A percentile compares a stretch with the other conserved stretches of the same genome.
Conservation (phyloP, 306 rosid species). For the Vicia sativa region DNA sequence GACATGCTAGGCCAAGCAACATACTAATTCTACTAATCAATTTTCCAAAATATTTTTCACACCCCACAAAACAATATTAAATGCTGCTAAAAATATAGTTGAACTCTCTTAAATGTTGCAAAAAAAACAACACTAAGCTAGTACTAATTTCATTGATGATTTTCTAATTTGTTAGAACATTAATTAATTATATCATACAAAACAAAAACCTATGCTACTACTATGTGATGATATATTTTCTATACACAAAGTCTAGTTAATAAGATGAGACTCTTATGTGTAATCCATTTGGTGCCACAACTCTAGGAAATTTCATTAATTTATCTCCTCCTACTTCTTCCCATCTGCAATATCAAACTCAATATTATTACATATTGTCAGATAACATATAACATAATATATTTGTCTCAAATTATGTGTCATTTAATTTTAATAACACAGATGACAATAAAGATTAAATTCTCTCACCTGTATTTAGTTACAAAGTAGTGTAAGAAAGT, state of each 20-base stretch:
- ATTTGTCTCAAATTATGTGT: no score
- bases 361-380: slow-evolving; percentile 29
- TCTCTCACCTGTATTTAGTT: slow-evolving; percentile 84
- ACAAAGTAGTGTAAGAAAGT: slow-evolving; percentile 91
- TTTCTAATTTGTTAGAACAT: slow-evolving; percentile 56
- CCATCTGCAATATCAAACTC: slow-evolving; percentile 65
- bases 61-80: slow-evolving; percentile 21
- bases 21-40: slow-evolving; percentile 4
- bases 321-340: slow-evolving; percentile 97
- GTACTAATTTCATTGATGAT: slow-evolving; percentile 41
- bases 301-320: slow-evolving; percentile 93
- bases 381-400: no score
- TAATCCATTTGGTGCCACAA: slow-evolving; percentile 93
- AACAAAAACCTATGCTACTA: slow-evolving; percentile 25
- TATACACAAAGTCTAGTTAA: slow-evolving; percentile 46
- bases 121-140: not conserved
- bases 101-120: not conserved
- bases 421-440: no score
- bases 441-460: no score
- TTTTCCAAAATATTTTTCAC: slow-evolving; percentile 2
- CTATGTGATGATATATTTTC: slow-evolving; percentile 25
- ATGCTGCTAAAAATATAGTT: slow-evolving; percentile 3
- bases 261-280: slow-evolving; percentile 78
- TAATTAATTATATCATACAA: slow-evolving; percentile 38
- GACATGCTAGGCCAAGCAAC: slow-evolving; percentile 27